phyloP scores from a whole-genome alignment of 1,139 yeast genomes.

The Pichia kudriavzevii region DNA sequence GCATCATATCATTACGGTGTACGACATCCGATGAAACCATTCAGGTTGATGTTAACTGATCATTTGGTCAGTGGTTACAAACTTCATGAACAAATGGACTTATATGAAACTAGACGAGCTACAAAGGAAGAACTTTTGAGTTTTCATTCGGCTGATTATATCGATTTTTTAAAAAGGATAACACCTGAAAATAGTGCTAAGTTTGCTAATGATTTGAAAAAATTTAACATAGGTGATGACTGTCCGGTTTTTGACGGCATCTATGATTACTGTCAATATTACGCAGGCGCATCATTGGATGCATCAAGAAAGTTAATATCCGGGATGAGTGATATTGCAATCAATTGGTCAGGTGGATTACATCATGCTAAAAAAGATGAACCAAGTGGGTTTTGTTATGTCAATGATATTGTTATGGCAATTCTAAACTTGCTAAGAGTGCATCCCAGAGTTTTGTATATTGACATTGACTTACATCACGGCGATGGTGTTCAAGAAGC shows the following conservation, averaged over 20 bases:
- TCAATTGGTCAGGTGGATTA: constrained; percentile 94
- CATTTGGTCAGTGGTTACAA: constrained; percentile 82
- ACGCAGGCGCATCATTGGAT: constrained; percentile 96
- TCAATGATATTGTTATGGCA: constrained; percentile 84
- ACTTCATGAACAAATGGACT: constrained; percentile 82
- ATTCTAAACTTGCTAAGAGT: constrained; percentile 82
- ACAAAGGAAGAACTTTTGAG: constrained; percentile 67
- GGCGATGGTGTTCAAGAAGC: constrained; percentile 99
- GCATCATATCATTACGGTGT: constrained; percentile 84
- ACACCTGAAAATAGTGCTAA: constrained; percentile 84
- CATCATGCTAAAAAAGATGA: constrained; percentile 96
- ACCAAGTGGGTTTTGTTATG: constrained; percentile 93
- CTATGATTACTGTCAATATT: constrained; percentile 88
- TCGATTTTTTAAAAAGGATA: constrained; percentile 68
- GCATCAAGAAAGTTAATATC: constrained; percentile 90
- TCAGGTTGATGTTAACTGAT: constrained; percentile 87
- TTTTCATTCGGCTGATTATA: constrained; percentile 85
- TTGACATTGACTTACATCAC: constrained; percentile 94
- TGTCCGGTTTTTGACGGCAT: constrained; percentile 96
- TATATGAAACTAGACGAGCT: constrained; percentile 77
- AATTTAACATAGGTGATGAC: constrained; percentile 95
- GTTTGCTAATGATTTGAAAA: constrained; percentile 85
- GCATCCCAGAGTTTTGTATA: constrained; percentile 91
- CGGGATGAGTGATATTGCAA: constrained; percentile 92
- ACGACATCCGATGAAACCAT: constrained; percentile 98